These are phyloP conservation scores for Clarireedia sp. DNA, from an alignment of 2,329 filamentous ascomycete species.

Conservation along the genomic window DNA sequence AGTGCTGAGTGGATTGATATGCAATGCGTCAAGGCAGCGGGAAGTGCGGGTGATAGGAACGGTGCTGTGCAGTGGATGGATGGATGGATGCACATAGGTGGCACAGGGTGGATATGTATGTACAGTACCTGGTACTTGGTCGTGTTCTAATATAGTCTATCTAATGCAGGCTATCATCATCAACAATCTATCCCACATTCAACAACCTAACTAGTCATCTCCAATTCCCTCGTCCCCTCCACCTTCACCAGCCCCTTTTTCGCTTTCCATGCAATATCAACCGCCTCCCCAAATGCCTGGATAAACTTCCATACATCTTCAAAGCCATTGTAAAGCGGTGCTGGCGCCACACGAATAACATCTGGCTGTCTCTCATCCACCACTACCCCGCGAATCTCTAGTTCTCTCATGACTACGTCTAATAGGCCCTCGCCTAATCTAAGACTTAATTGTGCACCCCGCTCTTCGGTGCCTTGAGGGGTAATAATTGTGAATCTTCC, in stretches of 20 bases:
- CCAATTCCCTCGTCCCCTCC: constrained; percentile 7
- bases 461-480: constrained; percentile 50
- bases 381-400: constrained; percentile 57
- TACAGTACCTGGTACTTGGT: too few species aligned
- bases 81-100: too few species aligned
- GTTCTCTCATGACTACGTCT: constrained; percentile 49
- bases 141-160: too few species aligned
- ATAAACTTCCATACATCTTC: constrained; percentile 56
- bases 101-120: too few species aligned
- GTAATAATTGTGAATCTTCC: constrained; percentile 53
- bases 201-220: neutral
- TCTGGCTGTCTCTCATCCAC: constrained; percentile 70
- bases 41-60: too few species aligned
- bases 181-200: neutral
- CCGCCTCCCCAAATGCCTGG: constrained; percentile 32
- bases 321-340: constrained; percentile 68
- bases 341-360: constrained; percentile 66
- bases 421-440: constrained; percentile 52
- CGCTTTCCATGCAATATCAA: constrained; percentile 24
- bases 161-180: neutral
- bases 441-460: constrained; percentile 68
- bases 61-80: too few species aligned
- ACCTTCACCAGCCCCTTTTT: neutral
- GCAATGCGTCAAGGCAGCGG: too few species aligned
- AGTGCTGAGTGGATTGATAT: too few species aligned